phyloP scores from a whole-genome alignment of 805 yeast species.

The Ogataea ramenticola region DNA sequence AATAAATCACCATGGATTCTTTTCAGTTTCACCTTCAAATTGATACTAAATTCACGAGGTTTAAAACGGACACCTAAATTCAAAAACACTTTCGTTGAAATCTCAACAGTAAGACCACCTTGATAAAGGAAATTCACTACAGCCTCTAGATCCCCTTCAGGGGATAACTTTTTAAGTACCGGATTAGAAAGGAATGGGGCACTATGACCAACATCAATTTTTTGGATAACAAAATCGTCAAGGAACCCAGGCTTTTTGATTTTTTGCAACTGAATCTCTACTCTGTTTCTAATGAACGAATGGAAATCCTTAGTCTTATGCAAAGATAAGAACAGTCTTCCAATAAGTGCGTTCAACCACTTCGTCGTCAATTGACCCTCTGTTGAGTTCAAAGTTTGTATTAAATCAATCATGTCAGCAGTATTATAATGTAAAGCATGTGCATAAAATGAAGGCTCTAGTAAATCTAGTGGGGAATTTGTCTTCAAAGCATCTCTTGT shows the following conservation, averaged over 20 bases:
- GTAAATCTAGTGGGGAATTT: slow-evolving; percentile 19
- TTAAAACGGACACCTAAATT: slow-evolving; percentile 71
- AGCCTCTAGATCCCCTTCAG: slow-evolving; percentile 70
- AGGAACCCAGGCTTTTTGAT: slow-evolving; percentile 83
- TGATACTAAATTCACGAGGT: slow-evolving; percentile 65
- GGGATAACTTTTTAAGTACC: slow-evolving; percentile 55
- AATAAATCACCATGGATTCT: slow-evolving; percentile 69
- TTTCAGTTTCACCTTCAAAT: slow-evolving; percentile 61
- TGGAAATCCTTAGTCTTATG: slow-evolving; percentile 67
- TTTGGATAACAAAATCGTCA: slow-evolving; percentile 70
- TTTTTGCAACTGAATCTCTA: slow-evolving; percentile 67
- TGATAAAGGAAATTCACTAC: slow-evolving; percentile 57
- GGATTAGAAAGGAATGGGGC: slow-evolving; percentile 81
- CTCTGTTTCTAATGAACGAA: slow-evolving; percentile 45
- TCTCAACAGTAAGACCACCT: slow-evolving; percentile 70
- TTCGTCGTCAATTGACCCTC: slow-evolving; percentile 78
- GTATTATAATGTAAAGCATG: slow-evolving; percentile 67
- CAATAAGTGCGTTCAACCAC: slow-evolving; percentile 87
- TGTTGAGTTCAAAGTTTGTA: slow-evolving; percentile 71
- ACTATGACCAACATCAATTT: slow-evolving; percentile 67
- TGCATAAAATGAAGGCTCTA: slow-evolving; percentile 63
- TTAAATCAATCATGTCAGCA: slow-evolving; percentile 61
- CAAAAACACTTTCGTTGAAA: slow-evolving; percentile 73
- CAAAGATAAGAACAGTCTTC: slow-evolving; percentile 71
- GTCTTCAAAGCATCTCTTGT: slow-evolving; percentile 18